These are phyloP conservation scores for Carex sylvatica DNA, from an alignment of 202 grass and related monocot genomes.

Conservation along the genomic window DNA sequence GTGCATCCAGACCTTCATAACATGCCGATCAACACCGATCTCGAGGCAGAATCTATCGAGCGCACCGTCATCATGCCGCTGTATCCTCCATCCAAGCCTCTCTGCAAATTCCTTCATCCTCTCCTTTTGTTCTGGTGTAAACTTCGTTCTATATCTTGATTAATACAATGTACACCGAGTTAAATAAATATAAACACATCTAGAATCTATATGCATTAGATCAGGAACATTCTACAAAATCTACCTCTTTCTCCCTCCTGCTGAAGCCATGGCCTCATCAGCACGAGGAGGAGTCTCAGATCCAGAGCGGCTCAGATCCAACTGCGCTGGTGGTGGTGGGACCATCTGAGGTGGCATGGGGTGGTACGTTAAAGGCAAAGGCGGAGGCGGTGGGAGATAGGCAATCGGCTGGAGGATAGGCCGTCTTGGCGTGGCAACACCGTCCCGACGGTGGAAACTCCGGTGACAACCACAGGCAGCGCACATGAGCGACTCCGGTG, in stretches of 20 bases:
- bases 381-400: conserved; percentile 29
- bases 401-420: conserved; percentile 48
- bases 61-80: conserved; percentile 62
- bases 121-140: conserved; percentile 72
- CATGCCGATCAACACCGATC: conserved; percentile 71
- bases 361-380: conserved; percentile 62
- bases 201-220: not conserved
- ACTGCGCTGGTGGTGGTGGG: conserved; percentile 18
- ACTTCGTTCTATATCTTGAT: conserved; percentile 59
- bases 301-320: conserved; percentile 34
- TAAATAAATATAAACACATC: not conserved
- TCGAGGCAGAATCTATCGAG: conserved; percentile 69
- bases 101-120: conserved; percentile 70
- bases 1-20: conserved; percentile 99
- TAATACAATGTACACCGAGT: not conserved
- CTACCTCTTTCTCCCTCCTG: conserved; percentile 20
- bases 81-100: conserved; percentile 80
- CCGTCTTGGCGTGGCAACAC: conserved; percentile 4
- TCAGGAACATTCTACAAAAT: conserved; percentile 17
- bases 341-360: conserved; percentile 36
- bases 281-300: conserved; percentile 68
- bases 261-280: conserved; percentile 33
- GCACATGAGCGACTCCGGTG: conserved; percentile 61
- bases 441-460: conserved; percentile 78
- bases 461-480: conserved; percentile 91